Base-by-base conservation (phyloP, 1,284 basidiomycete species). In the Apiotrichum sp. region DNA sequence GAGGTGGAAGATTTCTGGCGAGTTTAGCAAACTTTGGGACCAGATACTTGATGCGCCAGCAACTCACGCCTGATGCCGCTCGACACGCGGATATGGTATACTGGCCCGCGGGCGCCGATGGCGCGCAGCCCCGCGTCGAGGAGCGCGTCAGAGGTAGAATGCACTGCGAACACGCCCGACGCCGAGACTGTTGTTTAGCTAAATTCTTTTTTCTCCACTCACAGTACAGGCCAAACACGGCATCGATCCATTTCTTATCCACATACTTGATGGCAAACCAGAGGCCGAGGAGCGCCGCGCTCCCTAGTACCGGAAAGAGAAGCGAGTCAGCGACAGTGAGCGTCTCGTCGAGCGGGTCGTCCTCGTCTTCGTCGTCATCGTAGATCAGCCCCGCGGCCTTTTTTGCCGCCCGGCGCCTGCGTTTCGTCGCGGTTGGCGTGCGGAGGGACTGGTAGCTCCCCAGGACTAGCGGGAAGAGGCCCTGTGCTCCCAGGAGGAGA, bases 211-310 rank as follows among this genome's bases (percentile, higher is more conserved):
- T 2, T 11, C 4, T 8, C 29, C 2, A 90, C 72, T 66, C 58
- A 76, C 73, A 90, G 68, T 92, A 92, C 78, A 84, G 84, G 1
- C 74, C 75, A 33, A 78, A 54, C 29, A 75, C n/a, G 81, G 68
- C 53, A 59, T 74, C 74, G 61, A 96, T 85, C 86, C 88, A 90
- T 64, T 85, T 83, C 65, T 82, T 84, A 42, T 89, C 88, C 44
- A 89, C 75, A 70, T 86, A 93, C 68, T 85, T 72, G 52, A 76
- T 59, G 32, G 74, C 47, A 43, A 63, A 43, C 56, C 62, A 77
- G 14, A 77, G 59, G 0, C 62, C 60, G 50, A 76, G 48, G 6
- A 77, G 62, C n/a, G 70, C 71, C 6, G 64, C 56, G 14, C 67
- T 70, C 0, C 74, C 75, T 13, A 77, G 59, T 3, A 77, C 50